Percentiles rank a stretch among this genome's conserved stretches.
Evolutionary conservation across 1,139 yeast species (phyloP).

Genomic region (Meyerozyma smithsonii): DNA sequence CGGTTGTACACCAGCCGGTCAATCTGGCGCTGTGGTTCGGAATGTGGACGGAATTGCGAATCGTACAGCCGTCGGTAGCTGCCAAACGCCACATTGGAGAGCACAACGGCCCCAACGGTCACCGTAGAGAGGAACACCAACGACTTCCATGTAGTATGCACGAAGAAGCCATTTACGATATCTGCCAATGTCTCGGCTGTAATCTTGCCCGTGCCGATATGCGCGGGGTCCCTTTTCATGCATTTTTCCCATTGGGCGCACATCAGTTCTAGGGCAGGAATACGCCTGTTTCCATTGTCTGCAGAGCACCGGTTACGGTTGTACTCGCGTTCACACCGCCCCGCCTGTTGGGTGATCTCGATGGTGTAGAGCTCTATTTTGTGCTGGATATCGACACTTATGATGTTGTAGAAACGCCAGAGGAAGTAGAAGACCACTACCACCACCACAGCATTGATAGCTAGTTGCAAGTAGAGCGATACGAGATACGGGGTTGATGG

Average conservation of each 20-base stretch:
- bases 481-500: conserved; percentile 63
- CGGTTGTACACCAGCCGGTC: too few species aligned
- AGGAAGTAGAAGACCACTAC: conserved; percentile 51
- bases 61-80: conserved; percentile 16
- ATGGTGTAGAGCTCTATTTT: conserved; percentile 61
- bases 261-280: conserved; percentile 69
- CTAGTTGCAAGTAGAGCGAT: conserved; percentile 66
- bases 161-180: conserved; percentile 70
- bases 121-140: conserved; percentile 43
- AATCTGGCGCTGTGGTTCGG: too few species aligned
- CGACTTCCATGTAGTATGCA: conserved; percentile 74
- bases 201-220: conserved; percentile 70
- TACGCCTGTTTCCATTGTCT: conserved; percentile 32
- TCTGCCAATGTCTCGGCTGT: conserved; percentile 83
- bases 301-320: conserved; percentile 60
- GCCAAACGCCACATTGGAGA: conserved; percentile 40
- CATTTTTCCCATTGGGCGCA: conserved; percentile 80
- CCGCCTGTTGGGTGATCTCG: conserved; percentile 61
- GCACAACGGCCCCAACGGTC: conserved; percentile 38
- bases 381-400: conserved; percentile 66
- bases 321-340: conserved; percentile 67
- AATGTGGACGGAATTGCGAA: neutral
- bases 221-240: conserved; percentile 79
- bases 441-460: conserved; percentile 59
- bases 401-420: conserved; percentile 51